A percentile compares a stretch with the other conserved stretches of the same genome.
phyloP scores from a whole-genome alignment of 2,329 filamentous ascomycete species.

The Aspergillus tamarii region DNA sequence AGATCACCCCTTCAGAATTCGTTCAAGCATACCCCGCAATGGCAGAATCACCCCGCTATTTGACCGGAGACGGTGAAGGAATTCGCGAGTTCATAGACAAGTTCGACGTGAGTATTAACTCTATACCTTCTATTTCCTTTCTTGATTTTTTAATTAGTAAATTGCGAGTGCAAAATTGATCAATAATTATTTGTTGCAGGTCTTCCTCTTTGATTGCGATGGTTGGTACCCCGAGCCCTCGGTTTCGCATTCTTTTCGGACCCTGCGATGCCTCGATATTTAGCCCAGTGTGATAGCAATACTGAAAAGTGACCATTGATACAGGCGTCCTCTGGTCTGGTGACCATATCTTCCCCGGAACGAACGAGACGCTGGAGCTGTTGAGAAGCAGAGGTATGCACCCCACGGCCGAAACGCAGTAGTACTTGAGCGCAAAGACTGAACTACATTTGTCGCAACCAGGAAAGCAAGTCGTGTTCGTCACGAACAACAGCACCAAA shows the following conservation, averaged over 20 bases:
- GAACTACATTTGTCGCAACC: neutral
- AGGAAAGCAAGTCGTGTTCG: slow-evolving; percentile 94
- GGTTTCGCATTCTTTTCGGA: neutral
- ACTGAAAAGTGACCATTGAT: slow-evolving; percentile 40
- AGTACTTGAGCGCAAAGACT: neutral
- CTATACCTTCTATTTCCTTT: neutral
- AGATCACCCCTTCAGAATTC: neutral
- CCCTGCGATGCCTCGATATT: neutral
- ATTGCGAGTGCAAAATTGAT: slow-evolving; percentile 10
- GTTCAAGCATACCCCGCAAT: slow-evolving; percentile 25
- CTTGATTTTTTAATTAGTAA: no score
- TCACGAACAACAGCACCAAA: slow-evolving; percentile 99
- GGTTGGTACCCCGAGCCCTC: slow-evolving; percentile 59
- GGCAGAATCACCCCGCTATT: slow-evolving; percentile 53
- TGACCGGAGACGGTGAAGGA: slow-evolving; percentile 77
- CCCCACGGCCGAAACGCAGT: slow-evolving; percentile 10
- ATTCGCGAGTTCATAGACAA: slow-evolving; percentile 83
- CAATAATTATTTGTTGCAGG: slow-evolving; percentile 53
- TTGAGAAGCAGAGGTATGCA: slow-evolving; percentile 74
- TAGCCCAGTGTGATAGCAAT: slow-evolving; percentile 27
- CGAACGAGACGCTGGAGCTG: slow-evolving; percentile 82
- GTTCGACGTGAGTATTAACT: slow-evolving; percentile 77
- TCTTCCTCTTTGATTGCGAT: slow-evolving; percentile 96
- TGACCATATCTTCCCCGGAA: slow-evolving; percentile 82
- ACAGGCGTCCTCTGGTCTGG: slow-evolving; percentile 96